Evolutionary conservation across 2,329 filamentous ascomycete genomes (phyloP).

Genomic region (Diaporthe batatas): DNA sequence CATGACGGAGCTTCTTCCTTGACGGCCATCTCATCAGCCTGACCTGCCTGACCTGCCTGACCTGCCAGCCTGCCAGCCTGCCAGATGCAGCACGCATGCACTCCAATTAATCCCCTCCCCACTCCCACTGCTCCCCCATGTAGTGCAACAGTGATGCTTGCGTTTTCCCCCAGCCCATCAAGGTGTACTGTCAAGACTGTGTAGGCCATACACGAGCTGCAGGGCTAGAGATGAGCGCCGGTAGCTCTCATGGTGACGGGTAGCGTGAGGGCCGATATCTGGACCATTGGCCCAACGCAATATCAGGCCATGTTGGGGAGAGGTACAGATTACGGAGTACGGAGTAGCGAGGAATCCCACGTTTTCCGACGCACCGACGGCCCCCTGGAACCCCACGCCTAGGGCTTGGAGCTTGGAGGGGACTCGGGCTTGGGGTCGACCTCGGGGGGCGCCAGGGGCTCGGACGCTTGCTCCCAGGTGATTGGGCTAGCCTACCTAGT

Average conservation of each 20-base stretch:
- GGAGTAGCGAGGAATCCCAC: slow-evolving; percentile 21
- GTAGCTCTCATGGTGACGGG: neutral
- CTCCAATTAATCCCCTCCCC: neutral
- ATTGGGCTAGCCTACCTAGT: neutral
- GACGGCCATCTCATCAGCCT: slow-evolving; percentile 10
- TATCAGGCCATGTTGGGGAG: slow-evolving; percentile 32
- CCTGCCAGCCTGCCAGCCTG: slow-evolving; percentile 29
- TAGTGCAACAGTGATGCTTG: slow-evolving; percentile 37
- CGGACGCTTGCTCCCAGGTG: neutral
- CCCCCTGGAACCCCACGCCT: slow-evolving; percentile 31
- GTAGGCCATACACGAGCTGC: neutral
- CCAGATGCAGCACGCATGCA: slow-evolving; percentile 40
- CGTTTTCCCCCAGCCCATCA: slow-evolving; percentile 24
- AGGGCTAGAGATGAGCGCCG: neutral
- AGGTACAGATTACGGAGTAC: too few relatives aligned
- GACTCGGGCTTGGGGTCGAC: neutral
- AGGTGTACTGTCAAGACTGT: neutral
- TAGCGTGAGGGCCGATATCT: neutral
- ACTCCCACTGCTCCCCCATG: neutral
- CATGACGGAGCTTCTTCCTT: slow-evolving; percentile 22
- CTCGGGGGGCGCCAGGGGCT: neutral
- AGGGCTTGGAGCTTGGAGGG: neutral
- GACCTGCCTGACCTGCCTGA: too few relatives aligned
- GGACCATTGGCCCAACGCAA: slow-evolving; percentile 2
- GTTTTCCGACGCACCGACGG: slow-evolving; percentile 21